Conservation (phyloP, 2,329 filamentous ascomycete species). For the Calonectria honghensis region DNA sequence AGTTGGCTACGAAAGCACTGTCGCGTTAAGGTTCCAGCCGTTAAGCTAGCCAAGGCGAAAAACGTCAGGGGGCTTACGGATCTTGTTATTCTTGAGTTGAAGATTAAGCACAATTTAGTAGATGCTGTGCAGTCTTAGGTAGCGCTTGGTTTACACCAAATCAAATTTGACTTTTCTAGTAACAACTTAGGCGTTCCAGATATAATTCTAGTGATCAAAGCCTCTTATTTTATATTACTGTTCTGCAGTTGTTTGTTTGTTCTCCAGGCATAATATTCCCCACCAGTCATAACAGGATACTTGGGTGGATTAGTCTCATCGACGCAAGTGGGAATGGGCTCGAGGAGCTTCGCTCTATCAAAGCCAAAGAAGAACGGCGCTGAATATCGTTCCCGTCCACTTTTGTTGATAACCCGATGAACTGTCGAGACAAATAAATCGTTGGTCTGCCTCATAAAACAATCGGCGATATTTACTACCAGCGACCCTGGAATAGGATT, state of each 20-base stretch:
- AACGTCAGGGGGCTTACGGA: not conserved
- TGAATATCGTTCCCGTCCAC: slow-evolving; percentile 63
- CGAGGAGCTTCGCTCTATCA: slow-evolving; percentile 52
- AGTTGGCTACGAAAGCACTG: slow-evolving; percentile 5
- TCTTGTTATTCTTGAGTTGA: not conserved
- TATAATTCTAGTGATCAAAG: too few species aligned
- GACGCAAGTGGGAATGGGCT: slow-evolving; percentile 58
- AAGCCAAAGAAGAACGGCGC: slow-evolving; percentile 70
- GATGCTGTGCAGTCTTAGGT: not conserved
- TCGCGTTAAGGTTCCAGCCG: not conserved
- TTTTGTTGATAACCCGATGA: slow-evolving; percentile 67
- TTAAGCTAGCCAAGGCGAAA: not conserved
- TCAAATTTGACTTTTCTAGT: not conserved
- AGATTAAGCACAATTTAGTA: not conserved
- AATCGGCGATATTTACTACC: slow-evolving; percentile 72
- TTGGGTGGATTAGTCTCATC: slow-evolving; percentile 57
- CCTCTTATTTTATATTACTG: slow-evolving; percentile 5
- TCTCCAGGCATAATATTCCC: slow-evolving; percentile 58
- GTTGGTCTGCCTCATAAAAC: slow-evolving; percentile 71
- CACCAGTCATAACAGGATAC: slow-evolving; percentile 58
- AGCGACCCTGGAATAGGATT: slow-evolving; percentile 64
- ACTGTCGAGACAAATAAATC: slow-evolving; percentile 69
- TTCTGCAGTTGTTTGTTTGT: slow-evolving; percentile 55
- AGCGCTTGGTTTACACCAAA: not conserved
- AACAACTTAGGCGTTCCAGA: not conserved